phyloP scores from a whole-genome alignment of 2,329 filamentous ascomycete genomes.

The Madurella fahalii region DNA sequence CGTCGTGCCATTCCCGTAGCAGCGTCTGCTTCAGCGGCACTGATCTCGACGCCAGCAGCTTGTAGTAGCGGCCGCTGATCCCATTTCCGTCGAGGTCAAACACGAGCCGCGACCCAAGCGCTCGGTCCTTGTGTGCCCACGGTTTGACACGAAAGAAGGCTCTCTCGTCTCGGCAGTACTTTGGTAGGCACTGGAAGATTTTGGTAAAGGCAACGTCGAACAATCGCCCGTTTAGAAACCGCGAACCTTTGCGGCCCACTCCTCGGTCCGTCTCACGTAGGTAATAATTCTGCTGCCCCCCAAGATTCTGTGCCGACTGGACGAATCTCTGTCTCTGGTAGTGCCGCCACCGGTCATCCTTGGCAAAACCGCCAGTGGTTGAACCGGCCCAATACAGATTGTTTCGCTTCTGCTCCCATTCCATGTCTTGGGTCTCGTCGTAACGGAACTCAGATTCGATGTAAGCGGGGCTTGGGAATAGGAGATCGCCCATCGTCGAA shows the following conservation, averaged over 20 bases:
- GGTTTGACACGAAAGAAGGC: conserved; percentile 18
- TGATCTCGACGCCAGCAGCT: conserved; percentile 44
- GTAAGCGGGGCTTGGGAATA: conserved; percentile 51
- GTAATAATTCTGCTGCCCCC: conserved; percentile 30
- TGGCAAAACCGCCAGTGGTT: conserved; percentile 45
- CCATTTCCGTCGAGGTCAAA: conserved; percentile 56
- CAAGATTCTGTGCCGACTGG: conserved; percentile 33
- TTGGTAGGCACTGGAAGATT: conserved; percentile 20
- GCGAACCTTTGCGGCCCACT: conserved; percentile 22
- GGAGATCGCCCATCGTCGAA: conserved; percentile 48
- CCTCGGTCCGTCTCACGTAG: conserved; percentile 26
- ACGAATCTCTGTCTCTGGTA: conserved; percentile 49
- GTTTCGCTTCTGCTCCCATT: conserved; percentile 47
- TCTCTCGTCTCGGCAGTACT: conserved; percentile 8
- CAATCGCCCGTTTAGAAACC: conserved; percentile 35
- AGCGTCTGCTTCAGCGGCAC: conserved; percentile 50
- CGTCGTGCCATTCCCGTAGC: conserved; percentile 55
- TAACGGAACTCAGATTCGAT: conserved; percentile 41
- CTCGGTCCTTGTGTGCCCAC: conserved; percentile 27
- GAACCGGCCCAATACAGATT: conserved; percentile 56
- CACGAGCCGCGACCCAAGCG: conserved; percentile 38
- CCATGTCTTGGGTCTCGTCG: conserved; percentile 35
- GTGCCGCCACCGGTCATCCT: conserved; percentile 34
- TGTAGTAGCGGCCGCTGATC: conserved; percentile 51
- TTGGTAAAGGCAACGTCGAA: conserved; percentile 41